Evolutionary conservation across 192 early-diverging fungal species (phyloP), one percentile per base, ranked within the genome.

Genomic region (Mortierella alpina): DNA sequence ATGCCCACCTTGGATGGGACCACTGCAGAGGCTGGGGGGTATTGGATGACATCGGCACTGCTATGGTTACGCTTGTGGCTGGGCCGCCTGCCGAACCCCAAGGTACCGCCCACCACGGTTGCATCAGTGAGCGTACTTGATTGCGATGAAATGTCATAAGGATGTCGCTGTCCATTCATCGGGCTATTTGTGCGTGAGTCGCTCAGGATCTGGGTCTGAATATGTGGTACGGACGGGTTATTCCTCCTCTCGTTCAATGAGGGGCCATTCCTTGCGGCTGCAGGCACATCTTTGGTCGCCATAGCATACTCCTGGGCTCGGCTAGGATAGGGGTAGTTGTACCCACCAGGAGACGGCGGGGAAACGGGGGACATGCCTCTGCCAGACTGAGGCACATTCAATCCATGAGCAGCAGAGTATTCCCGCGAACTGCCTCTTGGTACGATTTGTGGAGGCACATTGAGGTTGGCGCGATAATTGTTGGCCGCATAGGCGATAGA

Each of bases 61-160:
- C 77, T 80, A 39, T 80, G 77, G 49, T 80, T 80, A 0, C 77
- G 59, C 49, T 80, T 80, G 17, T 80, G 77, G 39, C 77, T 80
- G 6, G 70, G 60, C 42, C 70, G 44, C 15, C 77, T 46, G 22
- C 77, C 77, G 53, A 72, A 68, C 2, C 77, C 77, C 44, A 72
- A 70, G 13, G 77, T 80, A 22, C 77, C 77, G 12, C 77, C 77
- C 4, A 80, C 77, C 10, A 80, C 77, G 4, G 70, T 68, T 5
- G 77, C 70, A 50, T 80, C 77, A 18, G 69, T 60, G 13, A 72
- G 63, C 39, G 48, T 56, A 4, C 54, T 50, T 10, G 53, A 5
- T 9, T 49, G 63, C 13, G 40, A 4, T 59, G 39, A 6, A 59
- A 42, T 59, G 22, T 79, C 75, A n/a, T 79, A 56, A 1, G 15